Evolutionary conservation across 1,284 basidiomycete species (phyloP).

Genomic region (Acaromyces ingoldii): DNA sequence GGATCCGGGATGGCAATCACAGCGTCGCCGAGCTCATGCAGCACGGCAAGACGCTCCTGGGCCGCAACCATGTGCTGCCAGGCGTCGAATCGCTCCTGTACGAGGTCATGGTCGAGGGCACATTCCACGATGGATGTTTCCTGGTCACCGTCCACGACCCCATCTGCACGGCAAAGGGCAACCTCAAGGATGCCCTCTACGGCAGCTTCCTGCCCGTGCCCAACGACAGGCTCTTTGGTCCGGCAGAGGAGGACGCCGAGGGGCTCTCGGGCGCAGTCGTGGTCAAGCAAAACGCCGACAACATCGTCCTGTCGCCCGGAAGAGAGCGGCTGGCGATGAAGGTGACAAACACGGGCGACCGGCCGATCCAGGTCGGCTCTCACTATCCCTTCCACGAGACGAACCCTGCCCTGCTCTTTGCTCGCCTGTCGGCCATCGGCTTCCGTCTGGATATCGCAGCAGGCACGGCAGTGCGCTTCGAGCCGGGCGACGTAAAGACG

Average conservation of each 20-base stretch:
- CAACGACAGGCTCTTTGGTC: constrained; percentile 54
- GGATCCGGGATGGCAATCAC: constrained; percentile 87
- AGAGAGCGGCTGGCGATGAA: constrained; percentile 66
- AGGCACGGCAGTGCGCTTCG: constrained; percentile 92
- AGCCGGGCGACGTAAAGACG: constrained; percentile 83
- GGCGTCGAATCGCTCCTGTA: constrained; percentile 54
- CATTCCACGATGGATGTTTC: constrained; percentile 46
- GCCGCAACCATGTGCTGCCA: constrained; percentile 82
- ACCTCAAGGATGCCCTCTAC: constrained; percentile 76
- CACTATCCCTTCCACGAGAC: constrained; percentile 85
- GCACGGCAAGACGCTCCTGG: constrained; percentile 69
- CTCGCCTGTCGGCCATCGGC: constrained; percentile 73
- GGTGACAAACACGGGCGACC: constrained; percentile 88
- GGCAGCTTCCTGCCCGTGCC: constrained; percentile 88
- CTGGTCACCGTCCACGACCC: constrained; percentile 65
- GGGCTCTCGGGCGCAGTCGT: constrained; percentile 34
- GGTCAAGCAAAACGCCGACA: constrained; percentile 19
- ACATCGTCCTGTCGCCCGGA: constrained; percentile 71
- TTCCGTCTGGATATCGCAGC: constrained; percentile 86
- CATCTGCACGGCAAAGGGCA: constrained; percentile 66
- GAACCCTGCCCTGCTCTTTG: constrained; percentile 76
- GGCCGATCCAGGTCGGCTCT: constrained; percentile 70
- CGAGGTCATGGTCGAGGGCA: constrained; percentile 50
- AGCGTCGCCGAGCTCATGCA: constrained; percentile 82
- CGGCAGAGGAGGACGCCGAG: not conserved